A percentile compares a stretch with the other conserved stretches of the same genome.
These are phyloP conservation scores for Rhytidiadelphus loreus DNA, from an alignment of 225 moss, liverwort and hornwort genomes.

Conservation along the genomic window DNA sequence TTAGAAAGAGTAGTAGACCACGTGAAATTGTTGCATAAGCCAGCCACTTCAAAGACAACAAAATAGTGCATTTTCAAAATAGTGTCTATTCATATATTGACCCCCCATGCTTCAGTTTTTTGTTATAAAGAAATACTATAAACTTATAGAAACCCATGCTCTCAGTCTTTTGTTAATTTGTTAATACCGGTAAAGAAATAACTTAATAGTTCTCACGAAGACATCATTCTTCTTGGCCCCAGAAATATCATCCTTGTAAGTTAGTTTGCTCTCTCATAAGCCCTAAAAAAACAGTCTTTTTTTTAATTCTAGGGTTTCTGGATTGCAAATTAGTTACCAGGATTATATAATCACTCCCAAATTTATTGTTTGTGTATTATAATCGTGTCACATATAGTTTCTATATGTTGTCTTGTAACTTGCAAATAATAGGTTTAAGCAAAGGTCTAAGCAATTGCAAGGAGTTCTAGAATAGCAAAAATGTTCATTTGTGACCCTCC, in stretches of 20 bases:
- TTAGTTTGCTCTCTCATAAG: neutral
- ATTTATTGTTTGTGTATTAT: neutral
- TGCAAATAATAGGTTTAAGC: neutral
- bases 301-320: neutral
- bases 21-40: neutral
- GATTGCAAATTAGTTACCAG: neutral
- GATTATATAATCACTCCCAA: neutral
- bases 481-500: accelerated
- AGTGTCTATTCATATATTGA: neutral
- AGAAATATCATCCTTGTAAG: neutral
- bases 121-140: no score
- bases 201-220: neutral
- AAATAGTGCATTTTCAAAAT: neutral
- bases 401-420: neutral
- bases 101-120: neutral
- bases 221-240: neutral
- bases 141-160: no score
- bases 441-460: neutral
- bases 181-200: neutral
- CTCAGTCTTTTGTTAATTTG: neutral
- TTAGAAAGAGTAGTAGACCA: neutral
- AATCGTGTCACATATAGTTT: neutral
- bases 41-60: neutral
- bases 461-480: no score
- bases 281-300: neutral